Percentiles rank a stretch among this genome's conserved stretches.
Conservation (phyloP, 2,329 filamentous ascomycete genomes). For the Trichoderma simmonsii region DNA sequence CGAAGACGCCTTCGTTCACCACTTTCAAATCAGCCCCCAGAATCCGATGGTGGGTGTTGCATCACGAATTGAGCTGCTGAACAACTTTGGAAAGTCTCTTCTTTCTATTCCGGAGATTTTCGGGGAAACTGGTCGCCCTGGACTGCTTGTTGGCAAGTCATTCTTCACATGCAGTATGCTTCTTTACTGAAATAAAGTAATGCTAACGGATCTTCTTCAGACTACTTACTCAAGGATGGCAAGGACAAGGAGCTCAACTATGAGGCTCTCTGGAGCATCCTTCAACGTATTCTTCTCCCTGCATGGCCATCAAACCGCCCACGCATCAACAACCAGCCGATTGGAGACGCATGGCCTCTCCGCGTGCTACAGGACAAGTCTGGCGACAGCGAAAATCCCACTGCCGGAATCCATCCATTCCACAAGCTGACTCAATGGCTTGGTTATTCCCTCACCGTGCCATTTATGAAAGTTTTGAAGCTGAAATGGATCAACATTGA, state of each 20-base stretch:
- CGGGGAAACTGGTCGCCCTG: slow-evolving; percentile 42
- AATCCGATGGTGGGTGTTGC: slow-evolving; percentile 47
- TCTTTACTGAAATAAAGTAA: neutral
- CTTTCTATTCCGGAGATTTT: slow-evolving; percentile 38
- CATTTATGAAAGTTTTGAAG: slow-evolving; percentile 52
- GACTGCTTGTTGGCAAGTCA: slow-evolving; percentile 45
- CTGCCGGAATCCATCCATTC: slow-evolving; percentile 46
- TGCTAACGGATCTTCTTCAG: slow-evolving; percentile 27
- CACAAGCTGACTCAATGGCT: slow-evolving; percentile 71
- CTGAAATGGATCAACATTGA: slow-evolving; percentile 51
- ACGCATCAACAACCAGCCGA: slow-evolving; percentile 37
- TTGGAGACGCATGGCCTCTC: slow-evolving; percentile 52
- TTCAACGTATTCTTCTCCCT: slow-evolving; percentile 46
- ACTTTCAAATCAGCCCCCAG: slow-evolving; percentile 42
- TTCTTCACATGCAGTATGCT: neutral
- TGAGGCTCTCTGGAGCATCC: slow-evolving; percentile 39
- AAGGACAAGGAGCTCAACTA: slow-evolving; percentile 35
- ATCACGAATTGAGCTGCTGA: slow-evolving; percentile 41
- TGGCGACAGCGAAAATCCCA: neutral
- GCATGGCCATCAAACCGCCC: slow-evolving; percentile 54
- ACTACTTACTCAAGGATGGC: slow-evolving; percentile 37
- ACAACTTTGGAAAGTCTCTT: slow-evolving; percentile 42
- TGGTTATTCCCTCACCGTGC: slow-evolving; percentile 68
- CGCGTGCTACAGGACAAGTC: slow-evolving; percentile 17
- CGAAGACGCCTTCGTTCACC: slow-evolving; percentile 31